Conservation (phyloP, 495 filamentous ascomycete species). For the Neurospora sp. region DNA sequence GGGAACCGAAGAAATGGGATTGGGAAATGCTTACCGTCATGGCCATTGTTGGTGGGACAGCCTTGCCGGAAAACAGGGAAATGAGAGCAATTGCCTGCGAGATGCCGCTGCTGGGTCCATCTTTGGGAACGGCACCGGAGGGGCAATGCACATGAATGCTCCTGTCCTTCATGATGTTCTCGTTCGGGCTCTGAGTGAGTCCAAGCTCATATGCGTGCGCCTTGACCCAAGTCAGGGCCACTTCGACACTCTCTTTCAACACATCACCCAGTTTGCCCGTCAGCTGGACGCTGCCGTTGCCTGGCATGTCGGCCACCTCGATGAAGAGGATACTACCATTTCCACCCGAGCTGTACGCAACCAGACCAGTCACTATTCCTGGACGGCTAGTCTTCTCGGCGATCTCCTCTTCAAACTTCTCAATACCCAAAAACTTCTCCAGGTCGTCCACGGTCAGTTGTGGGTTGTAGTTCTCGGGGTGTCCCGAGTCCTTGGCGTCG, state of each 20-base stretch:
- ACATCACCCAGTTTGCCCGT: constrained; percentile 98
- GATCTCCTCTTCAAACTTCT: constrained; percentile 92
- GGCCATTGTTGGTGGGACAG: constrained; percentile 83
- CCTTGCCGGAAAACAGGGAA: constrained; percentile 78
- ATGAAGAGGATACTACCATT: constrained; percentile 98
- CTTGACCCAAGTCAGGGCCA: constrained; percentile 92
- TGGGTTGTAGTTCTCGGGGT: constrained; percentile 61
- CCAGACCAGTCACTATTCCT: constrained; percentile 92
- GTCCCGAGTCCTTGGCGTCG: constrained; percentile 72
- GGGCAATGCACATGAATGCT: constrained; percentile 96
- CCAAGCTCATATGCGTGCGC: constrained; percentile 89
- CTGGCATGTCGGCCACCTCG: constrained; percentile 95
- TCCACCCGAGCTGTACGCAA: constrained; percentile 88
- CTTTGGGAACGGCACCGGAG: constrained; percentile 90
- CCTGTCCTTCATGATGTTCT: constrained; percentile 93
- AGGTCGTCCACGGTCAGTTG: constrained; percentile 66
- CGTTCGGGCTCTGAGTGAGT: constrained; percentile 64
- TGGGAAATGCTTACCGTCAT: constrained; percentile 58
- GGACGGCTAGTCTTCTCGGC: constrained; percentile 79
- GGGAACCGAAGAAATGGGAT: background rate
- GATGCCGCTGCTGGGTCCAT: constrained; percentile 79
- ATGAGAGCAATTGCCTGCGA: constrained; percentile 91
- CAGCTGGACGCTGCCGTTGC: constrained; percentile 84
- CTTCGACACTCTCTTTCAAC: constrained; percentile 93
- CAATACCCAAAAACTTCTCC: constrained; percentile 84